These are phyloP conservation scores for Mesembryanthemum crystallinum DNA, from an alignment of 148 eudicot genomes.

Conservation along the genomic window DNA sequence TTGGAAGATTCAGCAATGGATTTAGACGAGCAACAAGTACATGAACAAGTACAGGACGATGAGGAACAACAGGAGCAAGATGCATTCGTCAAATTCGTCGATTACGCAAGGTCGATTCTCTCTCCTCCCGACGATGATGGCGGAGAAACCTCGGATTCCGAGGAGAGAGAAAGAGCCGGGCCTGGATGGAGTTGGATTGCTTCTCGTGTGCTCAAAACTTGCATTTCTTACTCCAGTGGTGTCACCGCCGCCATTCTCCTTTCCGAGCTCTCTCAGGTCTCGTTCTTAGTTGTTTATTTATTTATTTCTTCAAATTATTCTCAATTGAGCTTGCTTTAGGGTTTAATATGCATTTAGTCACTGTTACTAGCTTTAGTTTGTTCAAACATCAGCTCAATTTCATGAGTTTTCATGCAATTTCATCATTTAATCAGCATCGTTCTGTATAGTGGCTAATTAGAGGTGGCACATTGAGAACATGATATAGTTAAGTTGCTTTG, in stretches of 20 bases:
- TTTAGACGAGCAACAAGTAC: slow-evolving; percentile 17
- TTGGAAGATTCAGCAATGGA: slow-evolving; percentile 41
- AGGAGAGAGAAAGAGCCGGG: slow-evolving; percentile 33
- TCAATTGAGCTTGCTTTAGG: background rate
- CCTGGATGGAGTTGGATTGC: slow-evolving; percentile 89
- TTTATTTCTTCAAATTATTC: background rate
- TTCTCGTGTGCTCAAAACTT: slow-evolving; percentile 71
- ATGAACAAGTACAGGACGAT: background rate
- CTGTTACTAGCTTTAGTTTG: no score
- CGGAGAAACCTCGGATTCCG: slow-evolving; percentile 24
- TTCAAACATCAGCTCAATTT: no score
- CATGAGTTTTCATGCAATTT: background rate
- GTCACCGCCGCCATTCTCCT: slow-evolving; percentile 90
- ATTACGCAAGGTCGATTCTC: slow-evolving; percentile 60
- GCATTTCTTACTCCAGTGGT: slow-evolving; percentile 78
- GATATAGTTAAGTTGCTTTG: background rate
- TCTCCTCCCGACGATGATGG: slow-evolving; percentile 35
- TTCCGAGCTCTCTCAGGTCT: slow-evolving; percentile 79
- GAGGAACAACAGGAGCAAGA: slow-evolving; percentile 36
- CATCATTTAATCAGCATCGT: background rate
- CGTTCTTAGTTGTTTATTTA: background rate
- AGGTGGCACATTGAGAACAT: background rate
- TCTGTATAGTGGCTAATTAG: background rate
- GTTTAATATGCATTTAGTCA: background rate
- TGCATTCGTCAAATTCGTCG: slow-evolving; percentile 62